These are phyloP conservation scores for Penicillium egyptiacum DNA, from an alignment of 495 filamentous ascomycete species.

Conservation along the genomic window DNA sequence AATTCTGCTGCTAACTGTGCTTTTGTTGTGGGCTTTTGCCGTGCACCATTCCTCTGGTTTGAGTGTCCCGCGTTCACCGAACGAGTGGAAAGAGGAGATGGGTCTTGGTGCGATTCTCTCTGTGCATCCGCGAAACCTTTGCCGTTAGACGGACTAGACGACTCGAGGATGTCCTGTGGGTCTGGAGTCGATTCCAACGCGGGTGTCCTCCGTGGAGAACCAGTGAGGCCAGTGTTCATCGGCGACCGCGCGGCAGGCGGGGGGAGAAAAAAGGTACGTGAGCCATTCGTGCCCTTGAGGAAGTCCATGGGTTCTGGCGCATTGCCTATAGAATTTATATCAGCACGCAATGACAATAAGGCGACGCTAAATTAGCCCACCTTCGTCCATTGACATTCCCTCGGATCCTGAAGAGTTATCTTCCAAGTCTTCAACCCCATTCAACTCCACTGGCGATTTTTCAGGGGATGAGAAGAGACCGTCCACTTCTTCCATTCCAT, in stretches of 20 bases:
- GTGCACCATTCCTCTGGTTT: conserved; percentile 44
- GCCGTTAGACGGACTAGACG: conserved; percentile 44
- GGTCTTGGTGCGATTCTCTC: conserved; percentile 29
- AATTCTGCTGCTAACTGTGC: conserved; percentile 34
- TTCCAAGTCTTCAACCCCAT: conserved; percentile 30
- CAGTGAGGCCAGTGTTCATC: conserved; percentile 42
- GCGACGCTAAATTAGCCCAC: conserved; percentile 22
- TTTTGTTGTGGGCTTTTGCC: conserved; percentile 36
- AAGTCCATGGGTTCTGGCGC: conserved; percentile 47
- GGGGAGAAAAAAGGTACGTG: conserved; percentile 34
- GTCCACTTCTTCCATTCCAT: conserved; percentile 86
- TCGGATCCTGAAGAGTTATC: conserved; percentile 42
- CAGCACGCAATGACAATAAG: conserved; percentile 5
- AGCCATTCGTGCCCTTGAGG: conserved; percentile 32
- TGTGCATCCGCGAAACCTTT: conserved; percentile 25
- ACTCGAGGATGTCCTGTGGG: conserved; percentile 30
- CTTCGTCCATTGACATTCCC: conserved; percentile 51
- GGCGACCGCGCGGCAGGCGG: conserved; percentile 45
- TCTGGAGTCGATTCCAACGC: conserved; percentile 44
- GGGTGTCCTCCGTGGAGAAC: conserved; percentile 46
- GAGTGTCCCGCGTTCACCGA: conserved; percentile 38
- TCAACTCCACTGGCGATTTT: conserved; percentile 52
- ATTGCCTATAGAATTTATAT: conserved; percentile 31
- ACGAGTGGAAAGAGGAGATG: conserved; percentile 38
- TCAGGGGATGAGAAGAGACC: conserved; percentile 86